Base-by-base conservation (phyloP, 2,329 filamentous ascomycete genomes). In the Aspergillus quadricinctus region DNA sequence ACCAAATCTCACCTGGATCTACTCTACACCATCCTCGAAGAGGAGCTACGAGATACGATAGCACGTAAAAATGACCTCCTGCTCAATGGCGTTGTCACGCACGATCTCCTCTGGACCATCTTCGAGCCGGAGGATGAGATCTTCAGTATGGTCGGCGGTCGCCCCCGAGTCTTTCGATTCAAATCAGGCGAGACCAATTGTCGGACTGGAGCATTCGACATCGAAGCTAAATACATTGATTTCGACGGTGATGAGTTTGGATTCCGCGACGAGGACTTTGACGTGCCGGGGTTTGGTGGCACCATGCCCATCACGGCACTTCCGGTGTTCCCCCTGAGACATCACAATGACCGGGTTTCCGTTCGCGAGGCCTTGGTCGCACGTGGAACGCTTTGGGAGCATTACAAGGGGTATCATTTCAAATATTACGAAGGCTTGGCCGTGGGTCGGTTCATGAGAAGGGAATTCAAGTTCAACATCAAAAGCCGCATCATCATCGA, bases 401-500 rank as follows among this genome's bases (percentile, higher is more conserved):
- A 66, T 9, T 69, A 81, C 28, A 75, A 74, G 45, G 80, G 80
- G 1, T 77, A 76, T 27, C 76, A 81, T 54, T 83, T 80, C 67
- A 77, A 76, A 53, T 71, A 74, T 1, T 83, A 83, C 59, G 72
- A 78, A 28, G 80, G 80, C 5, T 62, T 78, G 17, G 75, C 71
- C 2, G 62, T 70, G 4, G 70, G 71, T 5, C 59, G 66, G 5
- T 63, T 55, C 64, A 61, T 52, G 61, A 63, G 35, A 73, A 70
- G 56, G 66, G 60, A 53, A 8, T 46, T 35, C 48, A 61, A 57
- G 14, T 56, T 61, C 37, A 57, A 66, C 56, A 66, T 81, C 57
- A 78, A 78, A 56, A 77, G 78, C 31, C 73, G 80, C 21, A 76
- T 83, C 27, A 75, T 83, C 45, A 78, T 83, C 48, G 81, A 83